Evolutionary conservation across 345 rosid genomes (phyloP).

Genomic region (Arabis alpina): DNA sequence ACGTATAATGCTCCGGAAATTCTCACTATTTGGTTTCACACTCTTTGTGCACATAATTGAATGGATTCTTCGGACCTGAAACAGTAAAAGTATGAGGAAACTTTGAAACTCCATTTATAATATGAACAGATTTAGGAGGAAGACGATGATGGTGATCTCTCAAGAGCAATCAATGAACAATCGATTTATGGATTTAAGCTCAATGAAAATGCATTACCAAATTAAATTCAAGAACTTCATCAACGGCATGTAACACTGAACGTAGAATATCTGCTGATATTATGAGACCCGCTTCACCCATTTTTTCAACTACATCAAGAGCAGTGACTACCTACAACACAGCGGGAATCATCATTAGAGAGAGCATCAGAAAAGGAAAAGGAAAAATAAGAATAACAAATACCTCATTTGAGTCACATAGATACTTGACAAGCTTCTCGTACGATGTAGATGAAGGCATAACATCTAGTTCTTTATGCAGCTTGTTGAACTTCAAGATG

Average conservation of each 20-base stretch:
- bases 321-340: slow-evolving; percentile 71
- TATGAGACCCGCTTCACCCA: slow-evolving; percentile 59
- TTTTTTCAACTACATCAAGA: slow-evolving; percentile 67
- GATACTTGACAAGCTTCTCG: slow-evolving; percentile 58
- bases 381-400: slow-evolving; percentile 12
- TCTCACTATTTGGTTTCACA: slow-evolving; percentile 70
- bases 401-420: slow-evolving; percentile 70
- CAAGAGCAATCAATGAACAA: slow-evolving; percentile 16
- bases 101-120: slow-evolving; percentile 3
- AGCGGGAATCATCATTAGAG: slow-evolving; percentile 26
- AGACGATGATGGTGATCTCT: slow-evolving; percentile 26
- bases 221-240: slow-evolving; percentile 60
- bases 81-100: slow-evolving; percentile 1
- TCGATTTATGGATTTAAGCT: slow-evolving; percentile 1
- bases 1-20: slow-evolving; percentile 70
- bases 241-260: slow-evolving; percentile 56
- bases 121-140: slow-evolving; percentile 5
- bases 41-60: slow-evolving; percentile 54
- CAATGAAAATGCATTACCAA: slow-evolving; percentile 55
- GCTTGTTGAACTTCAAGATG: slow-evolving; percentile 58
- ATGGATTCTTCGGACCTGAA: slow-evolving; percentile 69
- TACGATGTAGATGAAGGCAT: slow-evolving; percentile 64
- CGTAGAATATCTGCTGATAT: slow-evolving; percentile 56
- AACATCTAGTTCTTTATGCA: slow-evolving; percentile 62
- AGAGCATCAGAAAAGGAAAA: not conserved